A percentile compares a stretch with the other conserved stretches of the same genome.
Conservation (phyloP, 1,139 yeast species). For the Torulaspora pretoriensis region DNA sequence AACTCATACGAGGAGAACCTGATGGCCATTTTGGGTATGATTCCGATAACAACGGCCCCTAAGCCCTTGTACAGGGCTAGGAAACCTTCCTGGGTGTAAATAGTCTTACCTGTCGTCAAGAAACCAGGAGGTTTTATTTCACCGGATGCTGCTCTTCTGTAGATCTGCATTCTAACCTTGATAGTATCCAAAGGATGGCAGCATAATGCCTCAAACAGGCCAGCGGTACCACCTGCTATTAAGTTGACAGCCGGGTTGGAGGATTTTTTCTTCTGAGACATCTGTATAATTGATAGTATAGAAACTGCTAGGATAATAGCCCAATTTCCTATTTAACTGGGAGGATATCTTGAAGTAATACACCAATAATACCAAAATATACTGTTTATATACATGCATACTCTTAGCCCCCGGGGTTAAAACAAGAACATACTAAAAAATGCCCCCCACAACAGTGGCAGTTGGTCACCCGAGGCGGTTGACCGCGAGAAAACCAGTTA, state of each 20-base stretch:
- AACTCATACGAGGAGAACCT: slow-evolving; percentile 91
- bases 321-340: no score
- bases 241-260: slow-evolving; percentile 62
- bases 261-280: slow-evolving; percentile 33
- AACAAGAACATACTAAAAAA: no score
- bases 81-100: slow-evolving; percentile 76
- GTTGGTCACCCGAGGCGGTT: no score
- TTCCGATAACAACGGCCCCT: slow-evolving; percentile 96
- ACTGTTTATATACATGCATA: no score
- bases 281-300: slow-evolving; percentile 1
- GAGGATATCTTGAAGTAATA: no score
- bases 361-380: no score
- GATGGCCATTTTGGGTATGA: slow-evolving; percentile 97
- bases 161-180: slow-evolving; percentile 94
- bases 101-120: slow-evolving; percentile 70
- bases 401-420: no score
- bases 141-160: slow-evolving; percentile 48
- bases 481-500: no score
- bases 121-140: slow-evolving; percentile 79
- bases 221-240: slow-evolving; percentile 96
- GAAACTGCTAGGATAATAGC: neutral
- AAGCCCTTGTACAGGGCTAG: slow-evolving; percentile 90
- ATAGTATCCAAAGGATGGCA: slow-evolving; percentile 96
- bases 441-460: no score
- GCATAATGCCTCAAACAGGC: slow-evolving; percentile 89